Conservation (phyloP, 148 eudicot genomes). For the Selenicereus undatus region DNA sequence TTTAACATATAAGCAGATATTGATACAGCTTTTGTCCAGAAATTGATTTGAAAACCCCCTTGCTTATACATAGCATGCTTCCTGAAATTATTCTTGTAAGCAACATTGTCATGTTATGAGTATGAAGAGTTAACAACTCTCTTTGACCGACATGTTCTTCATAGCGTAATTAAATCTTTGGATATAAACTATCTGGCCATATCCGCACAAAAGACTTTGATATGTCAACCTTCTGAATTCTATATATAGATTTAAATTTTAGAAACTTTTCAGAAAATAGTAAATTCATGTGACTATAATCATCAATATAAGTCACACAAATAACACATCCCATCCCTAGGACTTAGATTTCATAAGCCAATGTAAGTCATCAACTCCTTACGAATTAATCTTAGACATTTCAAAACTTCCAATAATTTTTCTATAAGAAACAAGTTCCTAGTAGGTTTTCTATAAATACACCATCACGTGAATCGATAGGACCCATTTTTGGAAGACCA, state of each 20-base stretch:
- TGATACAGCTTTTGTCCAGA: not conserved
- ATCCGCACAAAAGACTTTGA: not conserved
- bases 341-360: constrained; percentile 6
- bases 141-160: not conserved
- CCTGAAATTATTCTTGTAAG: not conserved
- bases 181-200: not conserved
- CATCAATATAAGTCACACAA: not conserved
- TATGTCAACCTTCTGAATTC: not conserved
- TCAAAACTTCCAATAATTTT: not conserved
- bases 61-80: constrained; percentile 4
- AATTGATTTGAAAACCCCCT: constrained; percentile 3
- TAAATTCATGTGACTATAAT: constrained; percentile 6
- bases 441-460: not conserved
- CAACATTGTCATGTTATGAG: not conserved
- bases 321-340: constrained; percentile 2
- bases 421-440: not conserved
- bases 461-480: constrained; percentile 2
- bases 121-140: not conserved
- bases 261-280: not conserved
- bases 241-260: constrained; percentile 3
- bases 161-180: not conserved
- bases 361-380: constrained; percentile 12
- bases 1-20: constrained; percentile 6
- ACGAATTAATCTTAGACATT: not conserved
- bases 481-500: not conserved